phyloP scores from a whole-genome alignment of 176 grass and related monocot species.

The Cenchrus purpureus region DNA sequence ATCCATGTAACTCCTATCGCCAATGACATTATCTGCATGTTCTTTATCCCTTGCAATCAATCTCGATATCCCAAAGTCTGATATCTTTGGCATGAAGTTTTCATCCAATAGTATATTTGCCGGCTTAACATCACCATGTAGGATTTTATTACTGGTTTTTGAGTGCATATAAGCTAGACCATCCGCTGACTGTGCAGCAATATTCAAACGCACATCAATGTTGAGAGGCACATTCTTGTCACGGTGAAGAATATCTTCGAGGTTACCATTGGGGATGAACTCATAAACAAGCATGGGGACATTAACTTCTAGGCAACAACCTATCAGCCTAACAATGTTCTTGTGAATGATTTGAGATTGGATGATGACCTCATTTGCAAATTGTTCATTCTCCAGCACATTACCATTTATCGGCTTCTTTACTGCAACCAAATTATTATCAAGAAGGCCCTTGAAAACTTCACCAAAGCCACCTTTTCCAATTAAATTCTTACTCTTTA shows the following conservation, averaged over 20 bases:
- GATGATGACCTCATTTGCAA: conserved; percentile 9
- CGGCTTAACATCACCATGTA: background rate
- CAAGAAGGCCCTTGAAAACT: background rate
- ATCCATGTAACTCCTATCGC: background rate
- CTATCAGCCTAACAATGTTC: background rate
- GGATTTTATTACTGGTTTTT: background rate
- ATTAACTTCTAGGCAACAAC: conserved; percentile 8
- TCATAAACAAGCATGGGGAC: background rate
- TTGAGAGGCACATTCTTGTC: background rate
- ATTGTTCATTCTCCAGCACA: background rate
- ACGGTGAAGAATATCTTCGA: background rate
- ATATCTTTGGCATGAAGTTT: background rate
- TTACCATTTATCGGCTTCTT: background rate
- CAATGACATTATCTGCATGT: background rate
- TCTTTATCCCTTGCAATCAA: background rate
- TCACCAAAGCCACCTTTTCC: background rate
- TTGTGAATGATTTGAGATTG: conserved; percentile 5
- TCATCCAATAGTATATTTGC: conserved; percentile 7
- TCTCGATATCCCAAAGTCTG: background rate
- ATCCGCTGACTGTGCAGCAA: background rate
- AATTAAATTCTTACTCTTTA: background rate
- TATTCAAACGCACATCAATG: background rate
- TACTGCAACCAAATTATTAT: background rate
- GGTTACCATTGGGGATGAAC: background rate
- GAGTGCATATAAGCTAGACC: background rate